phyloP scores from a whole-genome alignment of 108 stramenopile genomes.

The Cyclotella choctawhatcheeana region DNA sequence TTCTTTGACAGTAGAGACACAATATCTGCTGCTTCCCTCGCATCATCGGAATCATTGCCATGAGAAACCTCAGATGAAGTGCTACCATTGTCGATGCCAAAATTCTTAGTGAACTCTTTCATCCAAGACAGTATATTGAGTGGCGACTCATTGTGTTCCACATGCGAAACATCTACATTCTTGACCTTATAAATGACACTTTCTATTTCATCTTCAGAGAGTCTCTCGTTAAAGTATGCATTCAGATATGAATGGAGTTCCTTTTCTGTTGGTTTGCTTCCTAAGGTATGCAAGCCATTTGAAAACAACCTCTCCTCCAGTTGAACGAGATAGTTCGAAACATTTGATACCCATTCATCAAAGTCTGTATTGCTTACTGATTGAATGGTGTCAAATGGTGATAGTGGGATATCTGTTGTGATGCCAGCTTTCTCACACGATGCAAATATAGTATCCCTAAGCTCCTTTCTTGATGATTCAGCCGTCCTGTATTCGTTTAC shows the following conservation, averaged over 20 bases:
- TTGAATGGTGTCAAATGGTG: constrained; percentile 7
- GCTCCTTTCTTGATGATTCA: constrained; percentile 46
- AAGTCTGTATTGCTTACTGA: constrained; percentile 33
- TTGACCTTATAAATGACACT: constrained; percentile 26
- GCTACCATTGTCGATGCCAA: constrained; percentile 25
- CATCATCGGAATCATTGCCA: constrained; percentile 12
- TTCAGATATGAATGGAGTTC: constrained; percentile 63
- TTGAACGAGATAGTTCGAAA: constrained; percentile 57
- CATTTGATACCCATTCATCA: constrained; percentile 55
- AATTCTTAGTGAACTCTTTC: constrained; percentile 19
- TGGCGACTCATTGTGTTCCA: constrained; percentile 4
- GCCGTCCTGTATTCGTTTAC: constrained; percentile 70
- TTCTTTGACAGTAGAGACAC: constrained; percentile 58
- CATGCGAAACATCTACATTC: neutral
- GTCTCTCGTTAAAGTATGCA: constrained; percentile 61
- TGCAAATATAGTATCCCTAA: constrained; percentile 57
- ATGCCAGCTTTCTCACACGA: constrained; percentile 55
- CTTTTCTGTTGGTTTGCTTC: constrained; percentile 54
- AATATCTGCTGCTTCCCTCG: constrained; percentile 63
- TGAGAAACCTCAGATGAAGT: neutral
- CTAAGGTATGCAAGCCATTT: constrained; percentile 70
- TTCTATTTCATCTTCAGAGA: constrained; percentile 55
- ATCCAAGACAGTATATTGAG: constrained; percentile 31
- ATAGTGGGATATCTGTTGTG: constrained; percentile 56
- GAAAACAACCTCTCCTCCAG: constrained; percentile 81